Evolutionary conservation across 2,329 filamentous ascomycete species (phyloP).

Genomic region (Aotearoamyces nothofagi): DNA sequence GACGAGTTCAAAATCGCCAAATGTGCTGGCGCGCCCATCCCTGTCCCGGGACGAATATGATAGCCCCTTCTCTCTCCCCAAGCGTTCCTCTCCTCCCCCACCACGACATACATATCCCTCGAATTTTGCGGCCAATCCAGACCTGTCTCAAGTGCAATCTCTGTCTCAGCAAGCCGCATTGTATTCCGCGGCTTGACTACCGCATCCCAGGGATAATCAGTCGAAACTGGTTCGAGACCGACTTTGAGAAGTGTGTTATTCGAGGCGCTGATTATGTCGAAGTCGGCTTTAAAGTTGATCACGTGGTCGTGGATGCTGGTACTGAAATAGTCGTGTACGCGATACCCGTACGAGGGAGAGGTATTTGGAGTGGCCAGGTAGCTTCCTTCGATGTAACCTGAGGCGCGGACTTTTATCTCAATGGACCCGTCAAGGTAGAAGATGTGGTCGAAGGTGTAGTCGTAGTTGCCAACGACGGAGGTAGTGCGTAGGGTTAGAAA

Average conservation of each 20-base stretch:
- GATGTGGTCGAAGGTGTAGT: slow-evolving; percentile 24
- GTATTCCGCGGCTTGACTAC: slow-evolving; percentile 31
- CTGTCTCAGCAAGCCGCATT: slow-evolving; percentile 30
- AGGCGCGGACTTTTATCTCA: slow-evolving; percentile 29
- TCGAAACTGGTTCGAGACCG: slow-evolving; percentile 13
- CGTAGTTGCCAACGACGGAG: slow-evolving; percentile 26
- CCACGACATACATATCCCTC: slow-evolving; percentile 30
- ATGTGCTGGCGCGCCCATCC: slow-evolving; percentile 21
- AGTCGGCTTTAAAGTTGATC: slow-evolving; percentile 36
- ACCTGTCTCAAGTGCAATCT: slow-evolving; percentile 27
- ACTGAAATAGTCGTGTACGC: slow-evolving; percentile 32
- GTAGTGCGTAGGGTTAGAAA: slow-evolving; percentile 23
- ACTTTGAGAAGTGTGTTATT: slow-evolving; percentile 26
- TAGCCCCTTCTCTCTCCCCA: slow-evolving; percentile 38
- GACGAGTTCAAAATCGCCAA: slow-evolving; percentile 33
- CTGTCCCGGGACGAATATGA: slow-evolving; percentile 26
- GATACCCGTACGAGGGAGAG: slow-evolving; percentile 31
- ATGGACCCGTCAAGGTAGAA: slow-evolving; percentile 26
- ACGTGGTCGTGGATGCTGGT: slow-evolving; percentile 38
- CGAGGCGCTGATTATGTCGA: slow-evolving; percentile 33
- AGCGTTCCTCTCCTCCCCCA: slow-evolving; percentile 34
- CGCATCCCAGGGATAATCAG: slow-evolving; percentile 32
- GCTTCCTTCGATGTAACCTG: slow-evolving; percentile 36
- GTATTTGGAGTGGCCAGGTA: slow-evolving; percentile 19
- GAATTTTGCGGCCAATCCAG: slow-evolving; percentile 31